These are phyloP conservation scores for Terfezia claveryi DNA, from an alignment of 495 filamentous ascomycete genomes.

Conservation along the genomic window DNA sequence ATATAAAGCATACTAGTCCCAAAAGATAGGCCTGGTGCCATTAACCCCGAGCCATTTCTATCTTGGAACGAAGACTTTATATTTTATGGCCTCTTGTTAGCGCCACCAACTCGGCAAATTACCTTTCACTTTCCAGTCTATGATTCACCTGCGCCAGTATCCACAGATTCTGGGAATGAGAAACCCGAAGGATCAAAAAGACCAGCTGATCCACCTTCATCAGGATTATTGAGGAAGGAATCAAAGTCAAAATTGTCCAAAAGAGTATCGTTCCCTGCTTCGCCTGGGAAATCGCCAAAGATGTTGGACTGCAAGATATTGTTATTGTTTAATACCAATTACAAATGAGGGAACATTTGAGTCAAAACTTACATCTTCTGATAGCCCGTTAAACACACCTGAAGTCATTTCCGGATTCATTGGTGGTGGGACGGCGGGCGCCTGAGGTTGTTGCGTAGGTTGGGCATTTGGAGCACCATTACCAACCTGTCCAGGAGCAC, in stretches of 20 bases:
- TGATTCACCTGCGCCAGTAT: conserved; percentile 28
- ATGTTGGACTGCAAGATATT: not conserved
- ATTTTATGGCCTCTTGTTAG: not conserved
- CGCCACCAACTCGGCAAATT: not conserved
- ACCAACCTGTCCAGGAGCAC: conserved; percentile 24
- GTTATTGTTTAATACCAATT: not conserved
- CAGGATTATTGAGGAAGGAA: conserved; percentile 58
- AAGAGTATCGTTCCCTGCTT: conserved; percentile 46
- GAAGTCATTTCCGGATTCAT: not conserved
- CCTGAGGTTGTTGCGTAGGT: not conserved
- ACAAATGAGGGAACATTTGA: conserved; percentile 1
- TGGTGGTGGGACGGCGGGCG: too few relatives aligned
- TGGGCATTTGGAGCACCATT: conserved; percentile 23
- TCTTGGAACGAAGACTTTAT: not conserved
- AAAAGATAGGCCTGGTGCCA: not conserved
- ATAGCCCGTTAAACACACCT: conserved; percentile 7
- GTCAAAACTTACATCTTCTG: conserved; percentile 8
- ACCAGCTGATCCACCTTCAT: conserved; percentile 21
- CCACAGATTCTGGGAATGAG: conserved; percentile 28
- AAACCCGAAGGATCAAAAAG: conserved; percentile 32
- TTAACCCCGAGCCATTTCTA: not conserved
- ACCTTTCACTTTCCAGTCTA: conserved; percentile 1
- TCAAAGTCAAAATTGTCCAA: conserved; percentile 91
- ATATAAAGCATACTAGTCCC: not conserved
- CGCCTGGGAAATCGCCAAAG: conserved; percentile 21